Conservation (phyloP, 352 stramenopile genomes). For the Thalassiosira hispida region DNA sequence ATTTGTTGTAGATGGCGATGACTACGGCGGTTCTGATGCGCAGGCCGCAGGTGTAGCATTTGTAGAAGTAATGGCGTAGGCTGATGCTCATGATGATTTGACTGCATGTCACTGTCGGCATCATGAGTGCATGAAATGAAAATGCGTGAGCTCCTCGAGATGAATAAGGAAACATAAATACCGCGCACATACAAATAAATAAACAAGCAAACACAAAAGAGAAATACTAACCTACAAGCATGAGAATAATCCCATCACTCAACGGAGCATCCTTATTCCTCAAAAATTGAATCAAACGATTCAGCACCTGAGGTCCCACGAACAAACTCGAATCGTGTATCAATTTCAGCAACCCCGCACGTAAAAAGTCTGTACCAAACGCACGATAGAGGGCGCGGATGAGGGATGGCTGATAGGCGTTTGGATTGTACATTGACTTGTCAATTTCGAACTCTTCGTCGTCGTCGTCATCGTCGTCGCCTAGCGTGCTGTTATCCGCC, state of each 20-base stretch:
- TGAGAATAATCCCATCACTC: slow-evolving; percentile 60
- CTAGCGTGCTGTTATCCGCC: no score
- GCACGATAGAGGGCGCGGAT: slow-evolving; percentile 66
- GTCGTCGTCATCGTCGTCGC: slow-evolving; percentile 3
- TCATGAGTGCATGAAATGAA: not conserved
- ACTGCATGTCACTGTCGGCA: slow-evolving; percentile 63
- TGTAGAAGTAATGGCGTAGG: slow-evolving; percentile 84
- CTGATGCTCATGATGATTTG: slow-evolving; percentile 82
- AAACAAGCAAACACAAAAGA: slow-evolving; percentile 21
- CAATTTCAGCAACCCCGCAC: slow-evolving; percentile 91
- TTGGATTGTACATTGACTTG: slow-evolving; percentile 9
- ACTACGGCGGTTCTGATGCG: slow-evolving; percentile 78
- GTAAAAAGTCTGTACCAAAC: slow-evolving; percentile 91
- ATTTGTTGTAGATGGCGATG: slow-evolving; percentile 87
- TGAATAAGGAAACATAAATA: slow-evolving; percentile 59
- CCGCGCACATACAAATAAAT: slow-evolving; percentile 20
- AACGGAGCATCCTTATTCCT: slow-evolving; percentile 61
- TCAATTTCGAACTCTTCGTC: slow-evolving; percentile 12
- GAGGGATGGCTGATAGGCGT: slow-evolving; percentile 56
- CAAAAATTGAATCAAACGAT: slow-evolving; percentile 86
- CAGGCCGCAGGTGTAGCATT: slow-evolving; percentile 82
- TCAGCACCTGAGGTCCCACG: slow-evolving; percentile 88
- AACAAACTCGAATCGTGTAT: slow-evolving; percentile 91
- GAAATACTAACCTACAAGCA: slow-evolving; percentile 12
- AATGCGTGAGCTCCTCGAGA: no score